Base-by-base conservation (phyloP, 768 basidiomycete genomes). In the Tubosaeta sp. region DNA sequence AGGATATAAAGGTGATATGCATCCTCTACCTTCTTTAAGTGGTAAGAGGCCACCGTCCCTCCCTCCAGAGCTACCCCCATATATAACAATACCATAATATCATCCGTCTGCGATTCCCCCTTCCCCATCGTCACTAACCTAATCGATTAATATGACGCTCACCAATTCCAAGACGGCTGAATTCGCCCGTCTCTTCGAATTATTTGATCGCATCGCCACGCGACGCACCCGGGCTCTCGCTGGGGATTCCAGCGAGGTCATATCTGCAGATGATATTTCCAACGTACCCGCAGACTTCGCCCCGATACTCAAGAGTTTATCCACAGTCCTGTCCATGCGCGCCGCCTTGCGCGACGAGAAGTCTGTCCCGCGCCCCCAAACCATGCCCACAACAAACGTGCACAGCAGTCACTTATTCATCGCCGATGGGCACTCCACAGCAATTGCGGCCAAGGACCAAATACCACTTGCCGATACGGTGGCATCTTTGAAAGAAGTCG, bases 141-240 rank as follows among this genome's bases (percentile, higher is more conserved):
- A 32, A 53, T 43, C 36, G 39, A 45, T 36, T 48, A 43, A 52
- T 42, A 67, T 67, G 66, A 21, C 58, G 1, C 11, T 57, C n/a
- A 53, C 48, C 9, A 66, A 75, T 24, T 54, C 69, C 44, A 78
- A 73, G 60, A 75, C 67, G 10, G 73, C 75, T 35, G 81, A 83
- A 44, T 78, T 82, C 55, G 76, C 77, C 2, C 69, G 71, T 46
- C 76, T 84, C 32, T 78, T 81, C 51, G 71, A 75, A 35, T 63
- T 80, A 46, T 82, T 81, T 55, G 77, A 83, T 35, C 73, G 71
- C 30, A 73, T 83, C 25, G 75, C 76, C n/a, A 71, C 74, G 14
- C 72, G 72, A 51, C 69, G 75, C 36, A 60, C 73, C 21, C 70
- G 70, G 13, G 57, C 56, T 24, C 54, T 58, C 48, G 44, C 46